Conservation (phyloP, 1,284 basidiomycete species). For the Cryptococcus floricola region DNA sequence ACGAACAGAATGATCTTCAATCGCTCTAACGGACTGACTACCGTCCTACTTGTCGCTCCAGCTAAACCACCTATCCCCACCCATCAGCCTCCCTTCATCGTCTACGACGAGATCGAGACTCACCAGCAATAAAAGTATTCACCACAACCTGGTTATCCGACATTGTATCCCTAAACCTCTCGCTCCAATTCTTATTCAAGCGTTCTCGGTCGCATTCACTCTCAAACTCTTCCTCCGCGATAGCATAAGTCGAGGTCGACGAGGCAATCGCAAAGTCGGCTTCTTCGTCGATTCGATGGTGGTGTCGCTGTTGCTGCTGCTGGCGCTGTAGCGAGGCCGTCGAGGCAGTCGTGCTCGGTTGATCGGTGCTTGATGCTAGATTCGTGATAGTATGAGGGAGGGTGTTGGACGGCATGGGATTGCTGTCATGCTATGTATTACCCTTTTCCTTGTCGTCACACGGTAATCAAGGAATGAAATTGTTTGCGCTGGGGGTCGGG, state of each 20-base stretch:
- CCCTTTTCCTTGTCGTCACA: too few species aligned
- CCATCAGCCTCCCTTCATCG: too few species aligned
- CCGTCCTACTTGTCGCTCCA: slow-evolving; percentile 68
- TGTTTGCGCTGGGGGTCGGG: too few species aligned
- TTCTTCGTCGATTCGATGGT: slow-evolving; percentile 2
- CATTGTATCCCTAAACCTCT: slow-evolving; percentile 24
- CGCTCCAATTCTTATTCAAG: neutral
- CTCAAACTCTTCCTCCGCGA: slow-evolving; percentile 18
- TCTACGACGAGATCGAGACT: neutral
- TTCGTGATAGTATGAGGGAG: too few species aligned
- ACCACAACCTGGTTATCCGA: slow-evolving; percentile 41
- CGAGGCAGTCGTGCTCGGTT: too few species aligned
- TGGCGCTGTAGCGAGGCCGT: too few species aligned
- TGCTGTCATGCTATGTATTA: too few species aligned
- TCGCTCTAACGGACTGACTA: slow-evolving; percentile 85
- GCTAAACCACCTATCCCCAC: slow-evolving; percentile 38
- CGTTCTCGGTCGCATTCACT: neutral
- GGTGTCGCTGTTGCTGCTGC: too few species aligned
- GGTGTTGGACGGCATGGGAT: too few species aligned
- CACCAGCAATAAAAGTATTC: slow-evolving; percentile 44
- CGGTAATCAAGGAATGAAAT: too few species aligned
- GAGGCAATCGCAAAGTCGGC: slow-evolving; percentile 11
- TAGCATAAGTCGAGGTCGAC: slow-evolving; percentile 9
- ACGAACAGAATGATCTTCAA: slow-evolving; percentile 92
- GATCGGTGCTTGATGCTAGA: too few species aligned